Conservation (phyloP, 2,329 filamentous ascomycete genomes). For the Sporothrix pallida region DNA sequence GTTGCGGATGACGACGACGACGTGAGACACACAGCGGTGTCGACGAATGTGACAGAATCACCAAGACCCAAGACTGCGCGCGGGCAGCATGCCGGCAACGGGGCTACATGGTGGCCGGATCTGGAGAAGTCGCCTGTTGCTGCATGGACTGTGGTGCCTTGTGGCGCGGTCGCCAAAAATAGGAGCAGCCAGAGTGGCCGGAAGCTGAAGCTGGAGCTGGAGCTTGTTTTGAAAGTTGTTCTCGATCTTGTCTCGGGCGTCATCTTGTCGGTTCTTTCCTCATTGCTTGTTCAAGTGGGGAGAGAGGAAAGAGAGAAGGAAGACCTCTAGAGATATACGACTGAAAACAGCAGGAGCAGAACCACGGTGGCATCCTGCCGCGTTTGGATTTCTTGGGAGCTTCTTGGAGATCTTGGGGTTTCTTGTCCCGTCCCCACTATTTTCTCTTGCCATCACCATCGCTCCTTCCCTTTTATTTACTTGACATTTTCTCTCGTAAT, state of each 20-base stretch:
- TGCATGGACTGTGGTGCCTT: not conserved
- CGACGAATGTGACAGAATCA: not conserved
- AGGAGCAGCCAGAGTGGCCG: slow-evolving; percentile 5
- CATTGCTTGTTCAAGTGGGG: not conserved
- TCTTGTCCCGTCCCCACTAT: not conserved
- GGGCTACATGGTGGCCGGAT: not conserved
- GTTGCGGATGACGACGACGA: not conserved
- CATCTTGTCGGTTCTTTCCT: not conserved
- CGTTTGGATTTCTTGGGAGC: not conserved
- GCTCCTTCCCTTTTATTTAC: not conserved
- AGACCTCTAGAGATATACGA: not conserved
- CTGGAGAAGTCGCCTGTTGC: not conserved
- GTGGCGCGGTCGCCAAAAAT: not conserved
- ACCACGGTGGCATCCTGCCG: slow-evolving; percentile 16
- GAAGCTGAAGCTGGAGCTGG: not conserved
- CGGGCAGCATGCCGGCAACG: not conserved
- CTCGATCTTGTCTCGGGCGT: not conserved
- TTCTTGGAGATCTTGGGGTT: not conserved
- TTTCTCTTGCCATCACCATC: not conserved
- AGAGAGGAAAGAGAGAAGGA: not conserved
- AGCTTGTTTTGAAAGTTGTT: too few species aligned
- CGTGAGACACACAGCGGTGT: slow-evolving; percentile 13
- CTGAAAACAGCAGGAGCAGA: not conserved
- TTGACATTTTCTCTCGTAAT: not conserved
- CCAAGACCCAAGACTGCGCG: not conserved